These are phyloP conservation scores for Phallus indusiatus DNA, from an alignment of 768 basidiomycete genomes.

Conservation along the genomic window DNA sequence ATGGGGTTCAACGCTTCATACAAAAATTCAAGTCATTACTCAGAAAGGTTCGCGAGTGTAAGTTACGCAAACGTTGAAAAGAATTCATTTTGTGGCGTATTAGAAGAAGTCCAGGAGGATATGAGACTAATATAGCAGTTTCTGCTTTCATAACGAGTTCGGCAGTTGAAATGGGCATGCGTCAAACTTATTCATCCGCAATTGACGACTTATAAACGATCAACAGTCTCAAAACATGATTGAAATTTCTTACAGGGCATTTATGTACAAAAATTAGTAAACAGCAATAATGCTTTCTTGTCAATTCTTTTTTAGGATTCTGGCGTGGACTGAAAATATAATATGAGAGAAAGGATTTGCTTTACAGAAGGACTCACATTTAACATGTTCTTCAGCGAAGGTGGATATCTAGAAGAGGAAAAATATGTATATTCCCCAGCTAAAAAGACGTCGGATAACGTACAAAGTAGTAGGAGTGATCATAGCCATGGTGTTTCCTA, in stretches of 20 bases:
- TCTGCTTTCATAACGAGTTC: no score
- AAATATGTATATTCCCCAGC: not conserved
- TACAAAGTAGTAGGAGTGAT: constrained; percentile 87
- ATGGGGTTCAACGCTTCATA: no score
- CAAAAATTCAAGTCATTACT: no score
- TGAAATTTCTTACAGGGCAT: not conserved
- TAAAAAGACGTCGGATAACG: constrained; percentile 14
- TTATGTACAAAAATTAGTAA: not conserved
- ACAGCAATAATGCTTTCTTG: not conserved
- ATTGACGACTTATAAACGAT: not conserved
- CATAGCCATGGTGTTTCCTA: constrained; percentile 73
- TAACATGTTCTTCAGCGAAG: constrained; percentile 82
- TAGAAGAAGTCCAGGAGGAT: no score
- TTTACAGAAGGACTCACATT: constrained; percentile 44
- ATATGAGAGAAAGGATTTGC: constrained; percentile 14
- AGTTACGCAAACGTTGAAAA: no score
- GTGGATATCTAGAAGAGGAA: constrained; percentile 63
- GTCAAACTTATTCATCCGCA: no score
- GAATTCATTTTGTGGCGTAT: no score
- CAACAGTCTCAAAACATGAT: not conserved
- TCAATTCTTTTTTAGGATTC: constrained; percentile 58
- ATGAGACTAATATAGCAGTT: no score
- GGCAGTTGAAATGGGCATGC: no score
- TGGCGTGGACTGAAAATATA: constrained; percentile 64
- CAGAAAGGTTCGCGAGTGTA: no score